These are phyloP conservation scores for Magnolia kwangsiensis DNA, from an alignment of 164 flowering plant species.

Conservation along the genomic window DNA sequence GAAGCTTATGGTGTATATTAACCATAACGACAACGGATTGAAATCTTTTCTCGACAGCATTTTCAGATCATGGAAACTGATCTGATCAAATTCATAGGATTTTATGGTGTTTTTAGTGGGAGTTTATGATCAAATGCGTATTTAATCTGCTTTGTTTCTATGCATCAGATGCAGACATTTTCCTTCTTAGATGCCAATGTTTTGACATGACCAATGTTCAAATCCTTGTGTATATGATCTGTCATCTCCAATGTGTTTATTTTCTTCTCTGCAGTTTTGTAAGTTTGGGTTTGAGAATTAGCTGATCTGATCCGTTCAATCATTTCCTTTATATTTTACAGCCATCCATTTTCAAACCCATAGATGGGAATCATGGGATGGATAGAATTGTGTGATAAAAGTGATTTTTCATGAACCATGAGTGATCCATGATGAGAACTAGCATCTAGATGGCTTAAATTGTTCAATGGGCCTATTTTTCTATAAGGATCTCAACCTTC, in stretches of 20 bases:
- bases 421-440: too few species aligned
- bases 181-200: slow-evolving; percentile 14
- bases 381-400: too few species aligned
- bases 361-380: too few species aligned
- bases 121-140: slow-evolving; percentile 1
- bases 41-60: slow-evolving; percentile 10
- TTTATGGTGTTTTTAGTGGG: slow-evolving; percentile 2
- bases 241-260: slow-evolving; percentile 1
- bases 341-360: too few species aligned
- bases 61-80: slow-evolving; percentile 8
- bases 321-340: too few species aligned
- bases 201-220: slow-evolving; percentile 2
- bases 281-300: not conserved
- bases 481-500: too few species aligned
- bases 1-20: slow-evolving; percentile 12
- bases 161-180: slow-evolving; percentile 5
- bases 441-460: too few species aligned
- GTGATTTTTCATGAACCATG: too few species aligned
- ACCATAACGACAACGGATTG: slow-evolving; percentile 3
- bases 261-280: not conserved
- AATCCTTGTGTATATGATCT: not conserved
- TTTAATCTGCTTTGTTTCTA: not conserved
- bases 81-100: not conserved
- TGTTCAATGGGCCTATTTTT: too few species aligned
- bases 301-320: not conserved